A percentile compares a stretch with the other conserved stretches of the same genome.
phyloP scores from a whole-genome alignment of 2,329 filamentous ascomycete species.

The Chlorencoelia australis region DNA sequence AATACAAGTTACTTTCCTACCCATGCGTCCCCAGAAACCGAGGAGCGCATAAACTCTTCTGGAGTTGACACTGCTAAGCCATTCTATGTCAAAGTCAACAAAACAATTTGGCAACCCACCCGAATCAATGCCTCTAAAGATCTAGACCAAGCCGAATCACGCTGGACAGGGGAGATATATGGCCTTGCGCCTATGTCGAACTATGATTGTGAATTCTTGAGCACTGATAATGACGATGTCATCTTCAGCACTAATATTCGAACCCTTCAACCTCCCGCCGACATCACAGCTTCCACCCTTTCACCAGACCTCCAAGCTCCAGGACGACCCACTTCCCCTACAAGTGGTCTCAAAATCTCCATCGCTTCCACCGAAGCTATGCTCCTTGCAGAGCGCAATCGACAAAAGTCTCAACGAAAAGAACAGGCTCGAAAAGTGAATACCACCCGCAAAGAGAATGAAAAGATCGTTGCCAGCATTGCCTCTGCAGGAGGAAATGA shows the following conservation, averaged over 20 bases:
- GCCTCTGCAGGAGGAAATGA: conserved; percentile 62
- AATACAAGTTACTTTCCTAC: conserved; percentile 56
- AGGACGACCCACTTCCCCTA: conserved; percentile 64
- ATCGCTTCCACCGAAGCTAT: conserved; percentile 63
- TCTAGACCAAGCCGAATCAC: conserved; percentile 24
- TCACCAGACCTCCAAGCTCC: conserved; percentile 43
- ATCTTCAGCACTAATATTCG: conserved; percentile 62
- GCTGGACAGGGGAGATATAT: conserved; percentile 64
- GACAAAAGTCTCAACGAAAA: conserved; percentile 61
- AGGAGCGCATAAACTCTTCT: conserved; percentile 30
- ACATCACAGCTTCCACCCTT: conserved; percentile 23
- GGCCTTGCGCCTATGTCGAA: conserved; percentile 61
- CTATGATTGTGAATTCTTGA: conserved; percentile 70
- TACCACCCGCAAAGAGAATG: conserved; percentile 62
- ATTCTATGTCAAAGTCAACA: conserved; percentile 70
- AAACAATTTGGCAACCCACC: conserved; percentile 70
- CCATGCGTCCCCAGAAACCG: conserved; percentile 24
- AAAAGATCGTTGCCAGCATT: conserved; percentile 55
- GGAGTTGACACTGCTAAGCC: conserved; percentile 61
- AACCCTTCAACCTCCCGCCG: conserved; percentile 19
- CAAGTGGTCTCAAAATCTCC: conserved; percentile 66
- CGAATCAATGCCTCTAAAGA: conserved; percentile 48
- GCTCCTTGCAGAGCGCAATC: conserved; percentile 57
- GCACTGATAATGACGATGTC: conserved; percentile 52
- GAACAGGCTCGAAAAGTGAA: conserved; percentile 64